A percentile compares a stretch with the other conserved stretches of the same genome.
Evolutionary conservation across 2,329 filamentous ascomycete genomes (phyloP).

Genomic region (Pseudonectria foliicola): DNA sequence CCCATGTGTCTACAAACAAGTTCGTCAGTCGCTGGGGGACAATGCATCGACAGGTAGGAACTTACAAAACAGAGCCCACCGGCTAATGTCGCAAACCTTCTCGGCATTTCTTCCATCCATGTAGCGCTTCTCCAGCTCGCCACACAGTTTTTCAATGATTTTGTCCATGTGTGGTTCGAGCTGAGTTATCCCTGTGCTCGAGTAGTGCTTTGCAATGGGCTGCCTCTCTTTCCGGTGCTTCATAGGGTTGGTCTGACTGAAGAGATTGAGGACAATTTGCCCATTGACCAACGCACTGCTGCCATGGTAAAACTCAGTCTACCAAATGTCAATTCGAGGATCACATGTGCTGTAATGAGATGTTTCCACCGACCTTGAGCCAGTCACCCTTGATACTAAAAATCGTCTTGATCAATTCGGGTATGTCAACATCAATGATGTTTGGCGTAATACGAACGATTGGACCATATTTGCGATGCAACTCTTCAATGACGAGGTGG

Average conservation of each 20-base stretch:
- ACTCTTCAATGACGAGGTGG: slow-evolving; percentile 22
- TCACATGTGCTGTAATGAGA: not conserved
- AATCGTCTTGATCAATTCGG: slow-evolving; percentile 29
- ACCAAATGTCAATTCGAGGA: too few relatives aligned
- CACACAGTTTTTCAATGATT: slow-evolving; percentile 24
- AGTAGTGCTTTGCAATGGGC: slow-evolving; percentile 24
- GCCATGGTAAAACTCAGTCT: slow-evolving; percentile 21
- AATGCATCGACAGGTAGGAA: not conserved
- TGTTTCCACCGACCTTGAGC: slow-evolving; percentile 21
- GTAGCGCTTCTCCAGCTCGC: slow-evolving; percentile 26
- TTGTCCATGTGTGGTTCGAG: slow-evolving; percentile 24
- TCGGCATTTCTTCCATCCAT: slow-evolving; percentile 16
- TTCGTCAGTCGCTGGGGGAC: not conserved
- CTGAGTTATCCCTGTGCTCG: slow-evolving; percentile 7
- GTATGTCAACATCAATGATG: slow-evolving; percentile 29
- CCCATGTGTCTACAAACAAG: slow-evolving; percentile 24
- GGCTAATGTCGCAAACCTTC: slow-evolving; percentile 28
- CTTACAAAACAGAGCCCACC: slow-evolving; percentile 36
- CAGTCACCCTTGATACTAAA: slow-evolving; percentile 28
- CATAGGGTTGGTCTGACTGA: slow-evolving; percentile 17
- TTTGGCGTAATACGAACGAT: slow-evolving; percentile 36
- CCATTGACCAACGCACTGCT: slow-evolving; percentile 21
- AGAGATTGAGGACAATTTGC: slow-evolving; percentile 18
- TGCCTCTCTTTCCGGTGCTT: slow-evolving; percentile 15
- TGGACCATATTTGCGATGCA: slow-evolving; percentile 33